Evolutionary conservation across 2,329 filamentous ascomycete species (phyloP), one percentile per base, ranked within the genome.

Genomic region (Fusarium albidum): DNA sequence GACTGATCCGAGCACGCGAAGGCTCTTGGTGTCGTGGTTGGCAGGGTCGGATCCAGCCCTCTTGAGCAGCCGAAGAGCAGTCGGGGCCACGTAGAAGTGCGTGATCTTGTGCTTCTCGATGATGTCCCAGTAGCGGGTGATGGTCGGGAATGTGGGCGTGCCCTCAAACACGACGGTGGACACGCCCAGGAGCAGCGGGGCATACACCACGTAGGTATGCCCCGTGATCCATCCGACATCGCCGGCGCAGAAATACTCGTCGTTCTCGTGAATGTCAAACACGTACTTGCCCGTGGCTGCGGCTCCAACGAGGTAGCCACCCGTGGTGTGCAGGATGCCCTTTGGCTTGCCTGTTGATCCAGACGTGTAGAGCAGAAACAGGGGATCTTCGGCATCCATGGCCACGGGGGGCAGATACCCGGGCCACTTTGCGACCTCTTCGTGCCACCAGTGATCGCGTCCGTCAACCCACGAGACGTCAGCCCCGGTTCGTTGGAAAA

Each of bases 151-250:
- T n/a, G 92, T 92, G 0, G 93, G 93, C 3, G 93, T 97, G 65
- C 93, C 94, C 76, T 97, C 93, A 65, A 96, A 97, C 12, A 97
- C 92, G 9, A 97, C 91, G 0, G 92, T 96, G 3, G 92, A 84
- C 49, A 95, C 88, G 77, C 93, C 93, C 31, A 96, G 82, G 13
- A 97, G 81, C 42, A 97, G 81, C 49, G 93, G 93, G 4, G 93
- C 91, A 70, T 97, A 97, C n/a, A 97, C 92, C 41, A 96, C 92
- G 66, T 97, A 97, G 17, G 93, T 96, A 75, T 97, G 93, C 12
- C 93, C 93, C 15, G 93, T 97, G 71, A 97, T 96, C 93, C 93
- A 97, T 59, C 93, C 93, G 37, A 97, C 92, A 69, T 97, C 93
- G 71, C 93, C 93, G 71, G 92, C 93, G 66, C 93, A 97, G 82